Percentiles rank a stretch among this genome's conserved stretches.
phyloP scores from a whole-genome alignment of 805 yeast genomes.

The Schizosaccharomyces osmophilus region DNA sequence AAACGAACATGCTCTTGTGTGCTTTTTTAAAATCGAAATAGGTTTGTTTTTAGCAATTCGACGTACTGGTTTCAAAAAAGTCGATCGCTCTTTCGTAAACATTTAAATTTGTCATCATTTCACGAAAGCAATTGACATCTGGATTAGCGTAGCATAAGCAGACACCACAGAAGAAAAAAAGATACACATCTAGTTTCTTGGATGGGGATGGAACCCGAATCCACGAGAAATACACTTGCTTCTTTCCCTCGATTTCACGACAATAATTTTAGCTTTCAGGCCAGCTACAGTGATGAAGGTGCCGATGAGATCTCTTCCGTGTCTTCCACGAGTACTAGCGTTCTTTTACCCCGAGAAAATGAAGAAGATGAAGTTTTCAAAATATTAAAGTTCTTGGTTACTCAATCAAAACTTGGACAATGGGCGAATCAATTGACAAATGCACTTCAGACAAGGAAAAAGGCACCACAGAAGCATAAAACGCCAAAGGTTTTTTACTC shows the following conservation, averaged over 20 bases:
- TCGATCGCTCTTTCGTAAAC: no score
- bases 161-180: no score
- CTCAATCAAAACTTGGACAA: background rate
- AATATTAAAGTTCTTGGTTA: background rate
- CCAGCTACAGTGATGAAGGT: background rate
- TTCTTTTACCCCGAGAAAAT: background rate
- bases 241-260: background rate
- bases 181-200: background rate
- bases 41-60: no score
- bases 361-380: background rate
- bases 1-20: no score
- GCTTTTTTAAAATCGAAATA: no score
- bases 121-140: no score
- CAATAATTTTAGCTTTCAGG: background rate
- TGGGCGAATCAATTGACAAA: background rate
- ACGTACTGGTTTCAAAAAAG: no score
- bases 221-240: background rate
- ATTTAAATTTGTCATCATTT: no score
- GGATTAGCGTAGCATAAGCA: no score
- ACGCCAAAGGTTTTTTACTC: background rate
- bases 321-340: background rate
- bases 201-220: background rate
- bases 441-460: background rate
- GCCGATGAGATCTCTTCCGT: background rate
- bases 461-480: background rate